Conservation (phyloP, 139 green algal genomes). For the Auxenochlorella protothecoides region DNA sequence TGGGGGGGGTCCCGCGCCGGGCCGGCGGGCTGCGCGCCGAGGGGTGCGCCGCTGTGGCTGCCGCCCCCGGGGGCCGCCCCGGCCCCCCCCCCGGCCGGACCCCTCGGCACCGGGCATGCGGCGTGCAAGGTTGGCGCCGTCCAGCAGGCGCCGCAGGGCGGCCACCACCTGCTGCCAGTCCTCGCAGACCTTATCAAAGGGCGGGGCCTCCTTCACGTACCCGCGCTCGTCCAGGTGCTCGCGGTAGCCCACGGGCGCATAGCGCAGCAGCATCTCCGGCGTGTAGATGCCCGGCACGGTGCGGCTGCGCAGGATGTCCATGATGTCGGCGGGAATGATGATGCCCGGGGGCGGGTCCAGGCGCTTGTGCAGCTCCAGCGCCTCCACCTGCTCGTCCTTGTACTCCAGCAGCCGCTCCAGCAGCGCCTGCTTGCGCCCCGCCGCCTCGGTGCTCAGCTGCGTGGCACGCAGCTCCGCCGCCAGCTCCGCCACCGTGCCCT, state of each 20-base stretch:
- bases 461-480: not conserved
- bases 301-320: slow-evolving; percentile 9
- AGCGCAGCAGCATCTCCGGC: slow-evolving; percentile 13
- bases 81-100: too few relatives aligned
- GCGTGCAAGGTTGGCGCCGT: too few relatives aligned
- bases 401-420: slow-evolving; percentile 18
- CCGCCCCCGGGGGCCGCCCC: not conserved
- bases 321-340: slow-evolving; percentile 2
- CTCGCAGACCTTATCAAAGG: slow-evolving; percentile 13
- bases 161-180: slow-evolving; percentile 11
- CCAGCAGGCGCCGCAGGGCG: not conserved
- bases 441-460: not conserved
- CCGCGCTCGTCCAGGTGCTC: slow-evolving; percentile 19
- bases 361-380: slow-evolving; percentile 12
- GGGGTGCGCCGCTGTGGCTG: too few relatives aligned
- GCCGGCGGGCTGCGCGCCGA: not conserved
- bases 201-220: slow-evolving; percentile 10
- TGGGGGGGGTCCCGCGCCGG: not conserved
- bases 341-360: slow-evolving; percentile 12
- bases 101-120: too few relatives aligned
- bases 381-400: slow-evolving; percentile 15
- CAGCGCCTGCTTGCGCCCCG: slow-evolving; percentile 5
- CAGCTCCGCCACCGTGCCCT: not conserved
- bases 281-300: slow-evolving; percentile 9
- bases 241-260: slow-evolving; percentile 8